phyloP scores from a whole-genome alignment of 768 basidiomycete genomes.

The Lactifluus piperatus region DNA sequence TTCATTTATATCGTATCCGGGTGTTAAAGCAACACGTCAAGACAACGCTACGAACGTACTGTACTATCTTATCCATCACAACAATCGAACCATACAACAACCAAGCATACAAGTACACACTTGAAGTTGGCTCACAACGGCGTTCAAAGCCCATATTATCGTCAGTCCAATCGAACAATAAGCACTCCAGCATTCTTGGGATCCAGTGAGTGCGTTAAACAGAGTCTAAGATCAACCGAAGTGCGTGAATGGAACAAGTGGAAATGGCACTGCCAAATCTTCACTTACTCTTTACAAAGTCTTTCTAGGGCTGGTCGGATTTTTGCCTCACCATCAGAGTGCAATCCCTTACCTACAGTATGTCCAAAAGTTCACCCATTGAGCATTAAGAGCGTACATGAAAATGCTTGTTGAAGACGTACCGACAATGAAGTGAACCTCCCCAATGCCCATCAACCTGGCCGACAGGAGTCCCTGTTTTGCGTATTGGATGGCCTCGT shows the following conservation, averaged over 20 bases:
- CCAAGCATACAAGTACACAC: too few species aligned
- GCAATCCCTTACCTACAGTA: constrained; percentile 4
- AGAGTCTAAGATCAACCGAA: neutral
- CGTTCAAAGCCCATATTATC: too few species aligned
- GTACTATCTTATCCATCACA: too few species aligned
- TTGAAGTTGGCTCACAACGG: too few species aligned
- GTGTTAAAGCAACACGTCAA: too few species aligned
- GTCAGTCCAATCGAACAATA: neutral
- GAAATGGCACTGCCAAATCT: neutral
- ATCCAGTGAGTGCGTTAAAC: neutral
- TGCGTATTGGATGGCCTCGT: neutral
- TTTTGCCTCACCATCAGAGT: constrained; percentile 1
- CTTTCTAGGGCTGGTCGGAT: constrained; percentile 4
- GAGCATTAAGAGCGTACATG: neutral
- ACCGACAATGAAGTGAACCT: constrained; percentile 14
- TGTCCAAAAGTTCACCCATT: neutral
- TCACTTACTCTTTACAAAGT: neutral
- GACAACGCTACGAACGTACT: too few species aligned
- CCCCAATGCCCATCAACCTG: neutral
- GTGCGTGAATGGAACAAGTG: neutral
- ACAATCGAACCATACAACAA: too few species aligned
- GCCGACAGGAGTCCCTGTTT: neutral
- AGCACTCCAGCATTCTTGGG: constrained; percentile 6
- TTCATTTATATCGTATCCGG: too few species aligned
- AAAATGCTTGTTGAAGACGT: neutral